Base-by-base conservation (phyloP, 1,284 basidiomycete genomes). In the Entoloma clypeatum region DNA sequence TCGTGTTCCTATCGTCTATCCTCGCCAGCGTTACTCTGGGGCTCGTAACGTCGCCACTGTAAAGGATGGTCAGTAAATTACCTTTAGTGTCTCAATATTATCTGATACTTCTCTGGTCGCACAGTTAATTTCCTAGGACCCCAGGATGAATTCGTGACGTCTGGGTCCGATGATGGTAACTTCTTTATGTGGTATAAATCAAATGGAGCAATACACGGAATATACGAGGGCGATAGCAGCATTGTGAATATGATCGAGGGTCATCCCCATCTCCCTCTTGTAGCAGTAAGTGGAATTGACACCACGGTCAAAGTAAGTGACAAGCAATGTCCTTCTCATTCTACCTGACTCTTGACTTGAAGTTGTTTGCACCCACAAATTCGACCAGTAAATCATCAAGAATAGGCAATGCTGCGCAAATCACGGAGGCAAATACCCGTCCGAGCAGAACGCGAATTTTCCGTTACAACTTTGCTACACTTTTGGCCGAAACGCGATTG, bases 271-370 rank as follows among this genome's bases (percentile, higher is more conserved):
- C 69, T 73, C 45, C 92, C 93, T 0, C 63, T 96, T 18, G 62
- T 93, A 19, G 92, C 92, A 1, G 81, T 89, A 26, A 90, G 86
- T 56, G 92, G 93, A 1, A 95, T 97, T 46, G 93, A 96, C 60
- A 71, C 75, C 5, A 91, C 88, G 1, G 75, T 95, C 47, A 96
- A 96, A 73, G 86, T 86, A 43, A 50, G n/a, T 25, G 3, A 34
- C 22, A 13, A 7, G n/a, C 13, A 11, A 10, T 4, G 8, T 8
- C 26, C 26, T 27, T 29, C 38, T 41, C 14, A 22, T 34, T 28
- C n/a, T 11, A 38, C 7, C 27, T 50, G 19, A 37, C 23, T 24
- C 30, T 25, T 35, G 22, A 26, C 42, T 19, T 27, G 32, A 47
- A 87, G 83, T 62, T 92, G 28, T 92, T 92, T 61, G 77, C 79